Percentiles rank a stretch among this genome's conserved stretches.
These are phyloP conservation scores for Heterobasidion annosum DNA, from an alignment of 1,284 basidiomycete genomes.

Conservation along the genomic window DNA sequence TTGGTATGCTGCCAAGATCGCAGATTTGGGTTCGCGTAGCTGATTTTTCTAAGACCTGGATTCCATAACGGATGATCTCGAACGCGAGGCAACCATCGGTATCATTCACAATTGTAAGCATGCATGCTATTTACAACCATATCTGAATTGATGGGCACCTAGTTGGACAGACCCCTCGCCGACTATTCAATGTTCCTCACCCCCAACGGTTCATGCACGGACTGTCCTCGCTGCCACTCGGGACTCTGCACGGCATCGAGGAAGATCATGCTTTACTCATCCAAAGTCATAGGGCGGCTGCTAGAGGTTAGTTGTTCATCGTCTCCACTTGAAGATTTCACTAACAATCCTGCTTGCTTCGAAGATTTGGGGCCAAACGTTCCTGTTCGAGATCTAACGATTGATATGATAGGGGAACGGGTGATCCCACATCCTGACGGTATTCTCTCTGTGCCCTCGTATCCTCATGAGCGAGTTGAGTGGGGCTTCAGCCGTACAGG, in stretches of 20 bases:
- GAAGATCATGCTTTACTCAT: constrained; percentile 64
- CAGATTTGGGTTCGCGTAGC: background rate
- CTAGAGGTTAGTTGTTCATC: constrained; percentile 39
- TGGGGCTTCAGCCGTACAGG: constrained; percentile 36
- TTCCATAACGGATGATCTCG: constrained; percentile 74
- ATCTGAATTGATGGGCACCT: constrained; percentile 7
- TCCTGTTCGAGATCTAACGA: constrained; percentile 42
- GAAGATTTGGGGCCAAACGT: constrained; percentile 39
- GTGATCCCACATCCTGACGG: constrained; percentile 60
- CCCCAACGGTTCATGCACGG: constrained; percentile 70
- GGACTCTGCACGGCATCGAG: constrained; percentile 67
- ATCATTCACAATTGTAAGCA: constrained; percentile 89
- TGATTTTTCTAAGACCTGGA: constrained; percentile 57
- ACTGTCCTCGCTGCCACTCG: constrained; percentile 58
- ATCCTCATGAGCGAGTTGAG: constrained; percentile 60
- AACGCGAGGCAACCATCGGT: constrained; percentile 87
- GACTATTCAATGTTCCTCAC: constrained; percentile 82
- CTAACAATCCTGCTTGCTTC: constrained; percentile 12
- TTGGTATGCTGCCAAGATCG: constrained; percentile 38
- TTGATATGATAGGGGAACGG: constrained; percentile 50
- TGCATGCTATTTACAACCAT: too few relatives aligned
- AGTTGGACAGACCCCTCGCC: constrained; percentile 88
- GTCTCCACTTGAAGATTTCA: constrained; percentile 12
- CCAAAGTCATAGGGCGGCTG: constrained; percentile 41
- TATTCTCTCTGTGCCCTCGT: constrained; percentile 48